phyloP scores from a whole-genome alignment of 345 rosid genomes.

The Dipteronia sinensis region DNA sequence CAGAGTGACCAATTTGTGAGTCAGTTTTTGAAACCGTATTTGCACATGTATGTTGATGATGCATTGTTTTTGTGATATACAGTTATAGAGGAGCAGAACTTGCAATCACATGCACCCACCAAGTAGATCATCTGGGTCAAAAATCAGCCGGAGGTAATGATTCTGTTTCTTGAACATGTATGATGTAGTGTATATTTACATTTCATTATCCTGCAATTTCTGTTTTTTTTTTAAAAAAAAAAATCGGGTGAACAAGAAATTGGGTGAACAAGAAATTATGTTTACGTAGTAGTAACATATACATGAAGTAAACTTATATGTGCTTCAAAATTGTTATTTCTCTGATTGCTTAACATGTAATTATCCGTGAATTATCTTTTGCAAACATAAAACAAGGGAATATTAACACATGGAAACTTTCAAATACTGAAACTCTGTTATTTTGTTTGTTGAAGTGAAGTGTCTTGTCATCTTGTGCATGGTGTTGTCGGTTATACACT shows the following conservation, averaged over 20 bases:
- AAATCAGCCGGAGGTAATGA: conserved; percentile 3
- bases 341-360: background rate
- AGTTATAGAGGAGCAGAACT: conserved; percentile 7
- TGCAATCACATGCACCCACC: conserved; percentile 6
- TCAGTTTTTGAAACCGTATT: too few relatives aligned
- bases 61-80: background rate
- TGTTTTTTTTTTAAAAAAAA: background rate
- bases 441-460: background rate
- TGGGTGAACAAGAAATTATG: background rate
- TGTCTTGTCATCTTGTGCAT: background rate
- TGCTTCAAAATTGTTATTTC: background rate
- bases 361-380: background rate
- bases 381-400: background rate
- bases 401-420: background rate
- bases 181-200: background rate
- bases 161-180: background rate
- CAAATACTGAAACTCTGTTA: background rate
- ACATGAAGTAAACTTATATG: too few relatives aligned
- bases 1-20: background rate
- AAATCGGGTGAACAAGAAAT: background rate
- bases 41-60: background rate
- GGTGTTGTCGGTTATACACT: background rate
- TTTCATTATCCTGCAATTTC: background rate
- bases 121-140: conserved; percentile 15
- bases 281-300: too few relatives aligned